phyloP scores from a whole-genome alignment of 2,329 filamentous ascomycete species.

The Neospermospora avenae region DNA sequence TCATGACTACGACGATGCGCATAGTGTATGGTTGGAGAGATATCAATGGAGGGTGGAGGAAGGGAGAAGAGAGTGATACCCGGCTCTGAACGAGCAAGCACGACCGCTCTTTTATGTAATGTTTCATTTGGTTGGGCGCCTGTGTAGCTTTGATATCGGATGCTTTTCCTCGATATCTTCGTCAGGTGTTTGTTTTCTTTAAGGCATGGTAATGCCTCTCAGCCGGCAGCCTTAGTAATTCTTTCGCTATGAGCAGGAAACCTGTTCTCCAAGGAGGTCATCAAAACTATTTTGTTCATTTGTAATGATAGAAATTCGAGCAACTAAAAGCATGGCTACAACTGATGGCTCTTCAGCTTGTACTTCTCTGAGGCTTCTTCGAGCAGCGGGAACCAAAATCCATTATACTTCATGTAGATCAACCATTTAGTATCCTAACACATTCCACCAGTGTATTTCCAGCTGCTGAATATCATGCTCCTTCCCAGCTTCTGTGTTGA shows the following conservation, averaged over 20 bases:
- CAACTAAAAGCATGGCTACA: neutral
- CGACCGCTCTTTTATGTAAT: conserved; percentile 21
- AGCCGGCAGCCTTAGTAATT: conserved; percentile 29
- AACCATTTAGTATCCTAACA: no score
- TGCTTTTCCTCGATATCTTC: conserved; percentile 13
- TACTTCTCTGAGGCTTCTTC: neutral
- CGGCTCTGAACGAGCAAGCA: conserved; percentile 27
- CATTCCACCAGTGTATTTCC: no score
- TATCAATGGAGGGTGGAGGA: neutral
- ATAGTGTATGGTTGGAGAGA: neutral
- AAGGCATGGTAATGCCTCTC: conserved; percentile 22
- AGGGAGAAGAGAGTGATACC: conserved; percentile 24
- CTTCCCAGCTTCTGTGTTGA: neutral
- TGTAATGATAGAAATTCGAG: conserved; percentile 13
- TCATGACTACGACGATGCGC: conserved; percentile 21
- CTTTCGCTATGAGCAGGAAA: conserved; percentile 15
- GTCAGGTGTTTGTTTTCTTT: conserved; percentile 15
- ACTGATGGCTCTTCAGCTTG: no score
- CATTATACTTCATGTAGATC: no score
- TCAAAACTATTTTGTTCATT: conserved; percentile 24
- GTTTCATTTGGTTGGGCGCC: conserved; percentile 16
- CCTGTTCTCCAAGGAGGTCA: conserved; percentile 16
- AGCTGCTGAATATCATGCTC: no score
- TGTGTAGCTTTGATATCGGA: conserved; percentile 13
- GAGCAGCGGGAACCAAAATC: no score